Base-by-base conservation (phyloP, 2,329 filamentous ascomycete genomes). In the Pseudocercospora pini-densiflorae region DNA sequence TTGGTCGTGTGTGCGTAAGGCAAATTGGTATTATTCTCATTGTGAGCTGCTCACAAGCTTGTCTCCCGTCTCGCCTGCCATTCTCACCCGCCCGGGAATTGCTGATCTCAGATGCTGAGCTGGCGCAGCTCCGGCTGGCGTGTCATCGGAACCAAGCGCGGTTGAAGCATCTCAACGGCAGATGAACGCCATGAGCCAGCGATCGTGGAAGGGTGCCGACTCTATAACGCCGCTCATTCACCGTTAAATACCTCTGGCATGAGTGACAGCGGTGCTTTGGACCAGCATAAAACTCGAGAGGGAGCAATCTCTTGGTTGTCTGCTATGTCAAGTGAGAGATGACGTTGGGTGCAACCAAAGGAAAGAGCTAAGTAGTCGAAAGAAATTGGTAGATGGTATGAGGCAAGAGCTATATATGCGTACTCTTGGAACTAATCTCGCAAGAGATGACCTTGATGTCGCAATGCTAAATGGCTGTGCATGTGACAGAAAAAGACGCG, bases 121-220 rank as follows among this genome's bases (percentile, higher is more conserved):
- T 58, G 54, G 54, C 54, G 29, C 31, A 58, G 54, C 54, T 24
- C 40, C 54, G 54, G 54, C n/a, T 58, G 54, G 54, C 54, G 31
- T 12, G 27, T 21, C 54, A 19, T 40, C 54, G 54, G 54, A 58
- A 33, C 27, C 51, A 55, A 1, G 24, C 27, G 51, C 51, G 27
- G 2, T n/a, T 16, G 23, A n/a, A 33, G 16, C 23, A 31, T 16
- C 55, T 36, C 12, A 43, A 19, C 55, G 55, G 55, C 55, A 58
- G 19, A 58, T 58, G 55, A 40, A 40, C 16, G 55, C 55, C 31
- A 58, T 40, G 54, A 36, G 24, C 49, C 49, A 24, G 23, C 23
- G n/a, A 51, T 51, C 47, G 21, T 51, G 47, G 21, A 14, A 23
- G 14, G 21, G 9, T 43, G 40, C 40, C 40, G 40, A 43, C n/a